Base-by-base conservation (phyloP, 805 yeast species). In the Spathaspora girioi region DNA sequence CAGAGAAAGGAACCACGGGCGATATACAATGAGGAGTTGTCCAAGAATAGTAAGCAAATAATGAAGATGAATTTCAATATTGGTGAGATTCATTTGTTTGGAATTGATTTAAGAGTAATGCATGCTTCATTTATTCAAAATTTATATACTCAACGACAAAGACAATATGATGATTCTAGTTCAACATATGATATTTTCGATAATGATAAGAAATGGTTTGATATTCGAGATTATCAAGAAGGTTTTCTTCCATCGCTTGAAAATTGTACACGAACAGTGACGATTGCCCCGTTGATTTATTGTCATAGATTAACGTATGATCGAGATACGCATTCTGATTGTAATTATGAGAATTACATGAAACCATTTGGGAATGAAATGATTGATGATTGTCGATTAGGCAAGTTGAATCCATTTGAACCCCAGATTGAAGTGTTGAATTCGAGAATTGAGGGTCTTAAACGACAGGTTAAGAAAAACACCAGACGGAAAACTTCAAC, bases 271-370 rank as follows among this genome's bases (percentile, higher is more conserved):
- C 72, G 84, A 52, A 43, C 59, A 11, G 73, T 89, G 45, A 70
- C 67, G 12, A 78, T 86, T 2, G 61, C 70, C 43, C 93, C 96
- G 2, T 67, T 91, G 54, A 59, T 89, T 58, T 82, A 71, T 64
- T 75, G 96, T 0, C 88, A 93, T 5, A 71, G 81, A 43, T 85
- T 91, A 62, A 73, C 85, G 2, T 92, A 89, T 63, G 70, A 79
- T 54, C 76, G 93, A 46, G 83, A 86, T 55, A 83, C 89, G 5
- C 61, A 54, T 41, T 45, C 47, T 6, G 27, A 42, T n/a, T 5
- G 12, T 10, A 29, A 31, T 27, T 23, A 7, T 10, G 14, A 44
- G n/a, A 8, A 15, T 11, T 29, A 60, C 6, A 23, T 23, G 14
- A 5, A 8, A 9, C 38, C 51, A 9, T 64, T 65, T 45, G 68